Percentiles rank a stretch among this genome's conserved stretches.
phyloP scores from a whole-genome alignment of 2,329 filamentous ascomycete genomes.

The Claviceps lovelessii region DNA sequence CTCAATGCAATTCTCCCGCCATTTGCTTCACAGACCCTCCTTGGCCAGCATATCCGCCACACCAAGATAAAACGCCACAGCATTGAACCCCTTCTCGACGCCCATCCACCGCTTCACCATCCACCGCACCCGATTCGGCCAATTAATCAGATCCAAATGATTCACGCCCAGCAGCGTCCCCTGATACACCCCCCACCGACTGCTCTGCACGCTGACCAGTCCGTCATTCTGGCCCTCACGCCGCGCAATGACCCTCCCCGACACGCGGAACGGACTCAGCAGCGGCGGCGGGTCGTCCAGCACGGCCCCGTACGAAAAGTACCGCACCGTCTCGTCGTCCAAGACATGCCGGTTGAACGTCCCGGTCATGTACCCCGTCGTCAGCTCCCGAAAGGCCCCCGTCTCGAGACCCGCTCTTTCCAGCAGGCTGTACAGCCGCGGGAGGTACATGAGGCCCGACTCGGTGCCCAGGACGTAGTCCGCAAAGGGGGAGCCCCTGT shows the following conservation, averaged over 20 bases:
- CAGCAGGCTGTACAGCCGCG: constrained; percentile 38
- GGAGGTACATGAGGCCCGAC: constrained; percentile 31
- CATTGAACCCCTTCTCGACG: constrained; percentile 45
- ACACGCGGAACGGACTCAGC: constrained; percentile 47
- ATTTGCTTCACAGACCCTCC: constrained; percentile 32
- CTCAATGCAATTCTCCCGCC: too few species aligned
- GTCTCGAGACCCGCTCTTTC: constrained; percentile 40
- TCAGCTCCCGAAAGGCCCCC: constrained; percentile 47
- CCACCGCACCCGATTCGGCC: constrained; percentile 47
- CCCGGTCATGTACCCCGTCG: constrained; percentile 40
- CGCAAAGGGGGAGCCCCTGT: constrained; percentile 40
- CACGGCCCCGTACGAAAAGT: constrained; percentile 49
- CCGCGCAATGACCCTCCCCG: constrained; percentile 34
- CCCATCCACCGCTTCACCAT: constrained; percentile 38
- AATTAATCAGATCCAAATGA: constrained; percentile 54
- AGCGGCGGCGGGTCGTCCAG: constrained; percentile 33
- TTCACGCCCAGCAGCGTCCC: constrained; percentile 48
- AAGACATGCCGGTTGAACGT: constrained; percentile 45
- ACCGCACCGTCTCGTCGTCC: constrained; percentile 37
- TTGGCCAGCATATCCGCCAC: constrained; percentile 58
- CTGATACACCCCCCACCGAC: constrained; percentile 48
- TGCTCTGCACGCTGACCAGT: constrained; percentile 50
- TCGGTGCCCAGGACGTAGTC: constrained; percentile 33
- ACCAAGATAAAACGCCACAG: constrained; percentile 51
- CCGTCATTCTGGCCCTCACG: constrained; percentile 50